Evolutionary conservation across 1,284 basidiomycete genomes (phyloP), one percentile per base, ranked within the genome.

Genomic region (Fomes fomentarius): DNA sequence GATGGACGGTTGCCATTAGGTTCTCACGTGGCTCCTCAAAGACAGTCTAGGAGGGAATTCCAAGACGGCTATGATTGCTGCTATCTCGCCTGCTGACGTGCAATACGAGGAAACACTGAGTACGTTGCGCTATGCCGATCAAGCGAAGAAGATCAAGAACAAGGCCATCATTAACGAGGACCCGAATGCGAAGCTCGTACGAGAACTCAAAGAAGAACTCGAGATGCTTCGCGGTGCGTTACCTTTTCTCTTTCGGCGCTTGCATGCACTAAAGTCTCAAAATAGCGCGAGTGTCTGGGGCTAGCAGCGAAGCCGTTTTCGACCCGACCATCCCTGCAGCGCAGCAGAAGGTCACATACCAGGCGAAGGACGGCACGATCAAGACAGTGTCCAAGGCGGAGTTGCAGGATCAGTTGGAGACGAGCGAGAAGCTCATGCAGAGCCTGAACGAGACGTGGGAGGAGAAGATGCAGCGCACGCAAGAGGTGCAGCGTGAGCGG

Each of bases 141-240:
- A 93, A 69, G 96, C 96, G 24, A 99, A 99, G 87, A 97, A 96
- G 85, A 99, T 99, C 78, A 97, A 96, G 87, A 99, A 98, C 74
- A 97, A 98, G 79, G 96, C 96, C 15, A 86, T 98, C 47, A 93
- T 99, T 64, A 99, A 99, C 73, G 96, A 99, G 74, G 96, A 99
- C 80, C 96, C 97, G 17, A 99, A 98, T 68, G 96, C 96, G 68
- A 98, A 94, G 77, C 87, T 98, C 52, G 96, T 98, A 51, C 91
- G 96, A 47, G 96, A 98, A 74, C 89, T 98, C 69, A 98, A 98
- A 74, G 96, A 98, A 76, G 97, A 99, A 74, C 79, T 99, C 42
- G 94, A 97, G 71, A 79, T 90, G 78, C 84, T 93, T 47, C 79
- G 90, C 77, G 83, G 92, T 91, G 71, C 63, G 81, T 63, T 14